Evolutionary conservation across 192 early-diverging fungal genomes (phyloP).

Genomic region (Coemansia sp.): DNA sequence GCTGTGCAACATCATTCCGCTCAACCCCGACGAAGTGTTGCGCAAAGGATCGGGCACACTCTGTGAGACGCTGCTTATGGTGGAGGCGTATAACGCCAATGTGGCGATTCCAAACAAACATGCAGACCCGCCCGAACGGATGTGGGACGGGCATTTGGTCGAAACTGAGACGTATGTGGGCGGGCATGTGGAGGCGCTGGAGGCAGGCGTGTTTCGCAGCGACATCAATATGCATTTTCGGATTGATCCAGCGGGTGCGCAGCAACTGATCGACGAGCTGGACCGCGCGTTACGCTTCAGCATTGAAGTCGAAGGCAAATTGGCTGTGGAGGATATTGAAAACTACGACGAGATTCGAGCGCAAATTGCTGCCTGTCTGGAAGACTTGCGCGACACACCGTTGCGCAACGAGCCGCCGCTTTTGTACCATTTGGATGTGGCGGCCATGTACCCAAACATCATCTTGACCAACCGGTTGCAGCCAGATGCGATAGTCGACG

Average conservation of each 20-base stretch:
- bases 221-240: constrained; percentile 88
- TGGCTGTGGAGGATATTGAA: constrained; percentile 71
- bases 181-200: constrained; percentile 98
- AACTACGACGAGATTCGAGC: constrained; percentile 86
- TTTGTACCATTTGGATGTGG: constrained; percentile 99
- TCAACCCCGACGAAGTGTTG: constrained; percentile 95
- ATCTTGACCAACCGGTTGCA: constrained; percentile 97
- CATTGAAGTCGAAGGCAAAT: constrained; percentile 79
- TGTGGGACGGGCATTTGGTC: constrained; percentile 85
- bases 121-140: constrained; percentile 69
- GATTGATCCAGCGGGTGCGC: constrained; percentile 71
- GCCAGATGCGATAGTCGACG: constrained; percentile 92
- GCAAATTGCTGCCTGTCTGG: constrained; percentile 64
- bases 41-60: constrained; percentile 95
- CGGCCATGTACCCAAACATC: constrained; percentile 99
- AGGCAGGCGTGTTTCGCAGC: constrained; percentile 95
- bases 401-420: constrained; percentile 75
- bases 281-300: constrained; percentile 89
- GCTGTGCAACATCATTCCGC: constrained; percentile 98
- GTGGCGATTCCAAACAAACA: constrained; percentile 99
- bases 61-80: constrained; percentile 96
- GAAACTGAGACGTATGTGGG: constrained; percentile 98
- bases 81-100: constrained; percentile 81
- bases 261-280: constrained; percentile 85
- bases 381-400: constrained; percentile 77